Evolutionary conservation across 2,329 filamentous ascomycete genomes (phyloP).

Genomic region (Sporothrix pallida): DNA sequence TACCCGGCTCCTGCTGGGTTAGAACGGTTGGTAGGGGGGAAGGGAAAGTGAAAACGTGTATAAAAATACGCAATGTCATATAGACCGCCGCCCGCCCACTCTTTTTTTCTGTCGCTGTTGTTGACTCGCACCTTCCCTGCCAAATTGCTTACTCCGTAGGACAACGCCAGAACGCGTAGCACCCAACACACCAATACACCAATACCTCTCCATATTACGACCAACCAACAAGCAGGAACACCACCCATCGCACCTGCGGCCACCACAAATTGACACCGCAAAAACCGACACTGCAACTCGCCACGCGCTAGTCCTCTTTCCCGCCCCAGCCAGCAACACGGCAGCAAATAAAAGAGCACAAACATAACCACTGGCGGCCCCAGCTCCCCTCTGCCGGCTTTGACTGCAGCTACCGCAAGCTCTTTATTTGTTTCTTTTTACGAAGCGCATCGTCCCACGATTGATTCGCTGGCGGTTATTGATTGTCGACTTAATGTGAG

Average conservation of each 20-base stretch:
- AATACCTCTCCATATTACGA: too few relatives aligned
- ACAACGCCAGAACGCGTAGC: background rate
- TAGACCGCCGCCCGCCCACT: conserved; percentile 41
- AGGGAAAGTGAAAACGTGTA: conserved; percentile 40
- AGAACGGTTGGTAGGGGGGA: background rate
- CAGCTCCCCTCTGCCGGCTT: conserved; percentile 7
- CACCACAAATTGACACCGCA: background rate
- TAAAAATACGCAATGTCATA: conserved; percentile 45
- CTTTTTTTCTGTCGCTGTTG: conserved; percentile 37
- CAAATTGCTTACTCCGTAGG: conserved; percentile 12
- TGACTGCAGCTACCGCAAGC: conserved; percentile 20
- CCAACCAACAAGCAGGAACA: too few relatives aligned
- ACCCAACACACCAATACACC: background rate
- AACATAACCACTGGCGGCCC: conserved; percentile 24
- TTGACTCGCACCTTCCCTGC: conserved; percentile 25
- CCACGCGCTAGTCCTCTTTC: conserved; percentile 26
- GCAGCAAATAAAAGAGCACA: conserved; percentile 29
- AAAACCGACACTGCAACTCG: conserved; percentile 13
- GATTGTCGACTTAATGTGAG: conserved; percentile 8
- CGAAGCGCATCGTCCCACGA: conserved; percentile 15
- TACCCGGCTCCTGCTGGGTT: conserved; percentile 31
- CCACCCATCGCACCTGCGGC: conserved; percentile 3
- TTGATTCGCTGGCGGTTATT: background rate
- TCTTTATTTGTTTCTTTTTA: conserved; percentile 18
- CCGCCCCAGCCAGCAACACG: conserved; percentile 13